These are phyloP conservation scores for Neurospora sp. DNA, from an alignment of 495 filamentous ascomycete species.

Conservation along the genomic window DNA sequence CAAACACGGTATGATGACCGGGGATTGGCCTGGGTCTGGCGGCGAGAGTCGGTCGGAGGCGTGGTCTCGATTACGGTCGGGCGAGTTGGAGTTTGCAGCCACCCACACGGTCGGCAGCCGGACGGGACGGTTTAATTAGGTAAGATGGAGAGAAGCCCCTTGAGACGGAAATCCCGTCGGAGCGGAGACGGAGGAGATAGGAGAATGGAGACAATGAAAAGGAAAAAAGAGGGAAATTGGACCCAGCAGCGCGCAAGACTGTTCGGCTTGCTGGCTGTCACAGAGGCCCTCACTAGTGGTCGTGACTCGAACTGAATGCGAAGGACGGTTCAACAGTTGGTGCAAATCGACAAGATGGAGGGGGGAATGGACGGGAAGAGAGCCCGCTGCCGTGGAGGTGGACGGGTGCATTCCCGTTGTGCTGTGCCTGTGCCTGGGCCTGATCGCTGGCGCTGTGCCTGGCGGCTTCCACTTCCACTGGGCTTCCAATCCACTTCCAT, in stretches of 20 bases:
- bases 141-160: neutral
- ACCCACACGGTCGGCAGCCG: neutral
- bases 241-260: slow-evolving; percentile 19
- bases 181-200: neutral
- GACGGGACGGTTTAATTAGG: neutral
- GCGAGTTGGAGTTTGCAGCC: neutral
- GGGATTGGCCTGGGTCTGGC: neutral
- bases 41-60: neutral
- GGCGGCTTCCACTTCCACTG: neutral
- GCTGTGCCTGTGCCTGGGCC: neutral
- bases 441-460: neutral
- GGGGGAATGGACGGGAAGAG: neutral
- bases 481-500: neutral
- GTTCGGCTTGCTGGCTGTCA: slow-evolving; percentile 12
- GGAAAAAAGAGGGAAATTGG: slow-evolving; percentile 4
- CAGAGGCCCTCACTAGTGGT: neutral
- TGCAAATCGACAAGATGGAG: neutral
- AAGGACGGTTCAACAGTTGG: neutral
- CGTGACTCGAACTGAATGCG: neutral
- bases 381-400: neutral
- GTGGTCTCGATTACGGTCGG: neutral
- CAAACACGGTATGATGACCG: neutral
- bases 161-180: neutral
- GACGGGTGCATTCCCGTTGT: neutral
- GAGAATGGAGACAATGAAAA: neutral